Evolutionary conservation across 2,329 filamentous ascomycete genomes (phyloP).

Genomic region (Chaetothyriales sp.): DNA sequence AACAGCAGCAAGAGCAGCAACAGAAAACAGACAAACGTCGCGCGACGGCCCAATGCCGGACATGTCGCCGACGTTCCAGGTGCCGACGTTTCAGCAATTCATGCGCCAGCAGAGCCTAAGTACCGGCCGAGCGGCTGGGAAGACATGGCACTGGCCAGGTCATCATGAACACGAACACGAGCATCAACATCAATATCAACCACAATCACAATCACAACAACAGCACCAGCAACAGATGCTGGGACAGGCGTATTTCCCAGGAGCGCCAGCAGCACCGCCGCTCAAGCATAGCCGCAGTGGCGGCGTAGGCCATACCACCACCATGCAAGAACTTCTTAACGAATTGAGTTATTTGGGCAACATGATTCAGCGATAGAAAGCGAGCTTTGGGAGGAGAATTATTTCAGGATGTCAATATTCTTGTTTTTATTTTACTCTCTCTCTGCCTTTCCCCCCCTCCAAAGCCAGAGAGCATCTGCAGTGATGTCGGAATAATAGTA

Average conservation of each 20-base stretch:
- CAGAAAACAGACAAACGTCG: constrained; percentile 12
- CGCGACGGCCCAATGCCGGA: neutral
- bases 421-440: no score
- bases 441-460: no score
- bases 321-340: constrained; percentile 35
- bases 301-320: constrained; percentile 20
- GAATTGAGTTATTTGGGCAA: constrained; percentile 38
- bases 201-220: no score
- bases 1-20: neutral
- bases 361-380: constrained; percentile 23
- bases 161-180: no score
- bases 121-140: no score
- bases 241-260: neutral
- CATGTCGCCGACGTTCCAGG: neutral
- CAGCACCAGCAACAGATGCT: neutral
- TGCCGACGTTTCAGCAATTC: neutral
- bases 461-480: no score
- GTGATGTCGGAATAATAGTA: no score
- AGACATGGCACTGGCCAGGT: no score
- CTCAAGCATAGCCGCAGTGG: no score
- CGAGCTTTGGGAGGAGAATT: neutral
- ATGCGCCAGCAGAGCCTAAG: neutral
- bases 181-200: no score
- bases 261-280: neutral
- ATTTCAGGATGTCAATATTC: no score